Evolutionary conservation across 2,329 filamentous ascomycete species (phyloP).

Genomic region (Alternaria gansuensis): DNA sequence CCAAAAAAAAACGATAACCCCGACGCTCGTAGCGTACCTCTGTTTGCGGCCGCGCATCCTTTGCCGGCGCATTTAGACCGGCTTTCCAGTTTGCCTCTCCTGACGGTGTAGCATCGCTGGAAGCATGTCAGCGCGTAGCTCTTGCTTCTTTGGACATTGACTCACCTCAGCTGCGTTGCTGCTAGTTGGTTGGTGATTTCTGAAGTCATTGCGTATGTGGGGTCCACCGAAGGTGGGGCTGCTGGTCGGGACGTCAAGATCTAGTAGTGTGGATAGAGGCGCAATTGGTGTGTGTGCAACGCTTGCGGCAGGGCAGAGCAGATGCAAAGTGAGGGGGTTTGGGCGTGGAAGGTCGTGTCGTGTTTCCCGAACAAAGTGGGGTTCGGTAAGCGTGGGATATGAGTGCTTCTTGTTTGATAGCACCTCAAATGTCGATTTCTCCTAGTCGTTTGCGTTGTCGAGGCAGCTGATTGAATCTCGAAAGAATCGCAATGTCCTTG

Average conservation of each 20-base stretch:
- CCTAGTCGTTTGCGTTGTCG: constrained; percentile 21
- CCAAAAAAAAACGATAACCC: background rate
- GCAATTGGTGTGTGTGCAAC: constrained; percentile 29
- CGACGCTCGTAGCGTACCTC: constrained; percentile 65
- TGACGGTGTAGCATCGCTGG: constrained; percentile 58
- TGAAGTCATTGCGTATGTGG: constrained; percentile 56
- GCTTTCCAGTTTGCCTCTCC: constrained; percentile 76
- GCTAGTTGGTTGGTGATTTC: constrained; percentile 66
- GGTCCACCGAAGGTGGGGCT: constrained; percentile 38
- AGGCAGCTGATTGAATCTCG: constrained; percentile 19
- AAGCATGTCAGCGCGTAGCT: constrained; percentile 26
- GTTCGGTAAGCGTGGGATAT: constrained; percentile 19
- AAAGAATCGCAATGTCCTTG: constrained; percentile 19
- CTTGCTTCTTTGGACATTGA: constrained; percentile 12
- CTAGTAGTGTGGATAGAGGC: constrained; percentile 18
- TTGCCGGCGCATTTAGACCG: constrained; percentile 73
- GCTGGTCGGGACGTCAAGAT: constrained; percentile 28
- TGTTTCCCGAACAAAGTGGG: constrained; percentile 23
- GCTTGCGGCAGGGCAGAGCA: constrained; percentile 29
- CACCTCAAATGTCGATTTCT: constrained; percentile 16
- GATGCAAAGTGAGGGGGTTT: constrained; percentile 30
- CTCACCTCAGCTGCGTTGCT: constrained; percentile 61
- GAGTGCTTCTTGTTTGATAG: constrained; percentile 28
- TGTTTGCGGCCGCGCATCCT: constrained; percentile 81
- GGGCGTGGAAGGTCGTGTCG: constrained; percentile 26